phyloP scores from a whole-genome alignment of 345 rosid species.

The Erysimum cheiranthoides region DNA sequence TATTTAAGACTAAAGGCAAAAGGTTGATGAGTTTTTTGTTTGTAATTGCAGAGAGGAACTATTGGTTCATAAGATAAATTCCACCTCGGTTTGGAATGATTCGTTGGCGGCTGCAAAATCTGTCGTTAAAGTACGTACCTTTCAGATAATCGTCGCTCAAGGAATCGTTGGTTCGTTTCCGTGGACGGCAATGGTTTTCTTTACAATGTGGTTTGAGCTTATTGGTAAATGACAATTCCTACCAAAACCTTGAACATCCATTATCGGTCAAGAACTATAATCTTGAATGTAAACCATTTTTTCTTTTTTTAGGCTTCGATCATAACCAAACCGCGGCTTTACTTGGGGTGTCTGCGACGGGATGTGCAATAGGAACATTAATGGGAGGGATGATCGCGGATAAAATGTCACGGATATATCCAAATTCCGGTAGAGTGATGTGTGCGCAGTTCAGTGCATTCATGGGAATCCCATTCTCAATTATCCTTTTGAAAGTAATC shows the following conservation, averaged over 20 bases:
- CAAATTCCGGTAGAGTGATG: slow-evolving; percentile 81
- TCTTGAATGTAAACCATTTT: slow-evolving; percentile 6
- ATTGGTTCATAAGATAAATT: slow-evolving; percentile 49
- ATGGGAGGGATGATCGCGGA: slow-evolving; percentile 84
- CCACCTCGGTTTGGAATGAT: slow-evolving; percentile 69
- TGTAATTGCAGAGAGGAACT: slow-evolving; percentile 59
- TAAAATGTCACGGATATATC: slow-evolving; percentile 59
- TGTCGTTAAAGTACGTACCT: slow-evolving; percentile 78
- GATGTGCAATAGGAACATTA: slow-evolving; percentile 78
- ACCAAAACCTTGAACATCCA: slow-evolving; percentile 3
- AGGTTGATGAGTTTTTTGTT: not conserved
- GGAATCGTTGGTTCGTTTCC: slow-evolving; percentile 90
- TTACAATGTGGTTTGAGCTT: slow-evolving; percentile 97
- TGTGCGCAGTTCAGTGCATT: slow-evolving; percentile 96
- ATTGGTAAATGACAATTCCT: slow-evolving; percentile 61
- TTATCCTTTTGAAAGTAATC: slow-evolving; percentile 70
- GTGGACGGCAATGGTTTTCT: slow-evolving; percentile 98
- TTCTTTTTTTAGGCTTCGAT: slow-evolving; percentile 63
- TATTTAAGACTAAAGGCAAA: not conserved
- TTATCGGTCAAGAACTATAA: not conserved
- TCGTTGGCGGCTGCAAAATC: slow-evolving; percentile 75
- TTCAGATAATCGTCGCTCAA: slow-evolving; percentile 87
- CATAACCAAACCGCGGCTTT: slow-evolving; percentile 81
- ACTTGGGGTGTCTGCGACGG: slow-evolving; percentile 75
- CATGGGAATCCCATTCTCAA: slow-evolving; percentile 96